phyloP scores from a whole-genome alignment of 768 basidiomycete species.

The Pisolithus albus region DNA sequence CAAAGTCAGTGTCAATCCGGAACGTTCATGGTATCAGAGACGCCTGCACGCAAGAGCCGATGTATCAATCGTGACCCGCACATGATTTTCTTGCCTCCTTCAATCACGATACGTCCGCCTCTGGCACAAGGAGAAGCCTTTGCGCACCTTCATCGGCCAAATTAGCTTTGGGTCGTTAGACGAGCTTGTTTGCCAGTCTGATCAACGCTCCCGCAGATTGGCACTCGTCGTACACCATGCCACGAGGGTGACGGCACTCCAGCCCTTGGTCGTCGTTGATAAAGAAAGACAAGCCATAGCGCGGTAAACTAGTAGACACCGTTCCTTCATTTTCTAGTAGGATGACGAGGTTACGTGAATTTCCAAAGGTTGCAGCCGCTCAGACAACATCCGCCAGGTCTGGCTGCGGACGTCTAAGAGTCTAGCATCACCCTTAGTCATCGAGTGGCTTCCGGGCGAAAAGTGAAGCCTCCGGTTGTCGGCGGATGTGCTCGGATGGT shows the following conservation, averaged over 20 bases:
- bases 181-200: conserved; percentile 35
- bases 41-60: not conserved
- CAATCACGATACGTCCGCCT: conserved; percentile 23
- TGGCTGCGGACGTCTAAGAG: not conserved
- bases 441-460: not conserved
- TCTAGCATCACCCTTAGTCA: not conserved
- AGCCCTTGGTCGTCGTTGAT: conserved; percentile 26
- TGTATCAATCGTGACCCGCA: conserved; percentile 11
- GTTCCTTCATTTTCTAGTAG: not conserved
- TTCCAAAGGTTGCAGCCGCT: conserved; percentile 19
- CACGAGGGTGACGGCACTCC: conserved; percentile 35
- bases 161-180: conserved; percentile 29
- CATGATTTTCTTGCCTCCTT: conserved; percentile 8
- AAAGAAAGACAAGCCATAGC: conserved; percentile 36
- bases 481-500: conserved; percentile 4
- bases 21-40: conserved; percentile 25
- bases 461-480: conserved; percentile 19
- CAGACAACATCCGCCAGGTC: conserved; percentile 7
- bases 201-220: conserved; percentile 39
- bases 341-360: conserved; percentile 11
- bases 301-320: conserved; percentile 32
- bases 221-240: conserved; percentile 34
- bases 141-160: conserved; percentile 1
- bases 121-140: conserved; percentile 34
- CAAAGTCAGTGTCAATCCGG: conserved; percentile 23